phyloP scores from a whole-genome alignment of 192 early-diverging fungal species.

The Backusella morwellensis region DNA sequence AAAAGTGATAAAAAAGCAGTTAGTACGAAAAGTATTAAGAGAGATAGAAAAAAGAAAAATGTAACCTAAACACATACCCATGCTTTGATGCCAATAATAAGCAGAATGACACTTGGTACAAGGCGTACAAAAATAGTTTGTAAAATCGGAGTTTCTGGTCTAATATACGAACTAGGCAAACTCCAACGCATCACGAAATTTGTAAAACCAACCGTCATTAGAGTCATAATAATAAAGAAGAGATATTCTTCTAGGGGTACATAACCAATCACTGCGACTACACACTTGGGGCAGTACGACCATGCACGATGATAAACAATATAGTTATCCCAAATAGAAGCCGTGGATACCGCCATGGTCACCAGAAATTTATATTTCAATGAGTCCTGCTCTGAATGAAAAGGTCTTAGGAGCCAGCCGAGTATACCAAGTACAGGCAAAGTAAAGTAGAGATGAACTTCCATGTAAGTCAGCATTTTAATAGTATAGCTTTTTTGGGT shows the following conservation, averaged over 20 bases:
- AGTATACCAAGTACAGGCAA: slow-evolving; percentile 39
- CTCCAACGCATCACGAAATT: slow-evolving; percentile 36
- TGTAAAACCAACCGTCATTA: slow-evolving; percentile 39
- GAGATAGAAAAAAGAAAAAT: not conserved
- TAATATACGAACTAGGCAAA: slow-evolving; percentile 28
- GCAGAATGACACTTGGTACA: slow-evolving; percentile 25
- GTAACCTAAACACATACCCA: slow-evolving; percentile 15
- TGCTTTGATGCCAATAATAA: slow-evolving; percentile 17
- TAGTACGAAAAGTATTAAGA: not conserved
- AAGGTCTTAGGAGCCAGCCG: slow-evolving; percentile 26
- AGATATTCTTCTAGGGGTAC: slow-evolving; percentile 59
- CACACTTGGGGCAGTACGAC: slow-evolving; percentile 47
- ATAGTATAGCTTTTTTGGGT: not conserved
- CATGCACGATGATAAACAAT: slow-evolving; percentile 53
- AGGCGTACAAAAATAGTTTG: slow-evolving; percentile 14
- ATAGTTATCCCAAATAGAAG: slow-evolving; percentile 57
- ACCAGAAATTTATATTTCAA: slow-evolving; percentile 36
- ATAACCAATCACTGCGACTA: slow-evolving; percentile 53
- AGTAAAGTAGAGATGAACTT: slow-evolving; percentile 51
- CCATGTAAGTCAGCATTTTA: slow-evolving; percentile 48
- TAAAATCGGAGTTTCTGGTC: not conserved
- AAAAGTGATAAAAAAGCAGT: not conserved
- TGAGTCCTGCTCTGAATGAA: slow-evolving; percentile 26
- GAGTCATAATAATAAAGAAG: slow-evolving; percentile 56
- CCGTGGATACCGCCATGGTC: slow-evolving; percentile 43